These are phyloP conservation scores for Geotrichum aggregatum DNA, from an alignment of 1,139 yeast genomes.

Conservation along the genomic window DNA sequence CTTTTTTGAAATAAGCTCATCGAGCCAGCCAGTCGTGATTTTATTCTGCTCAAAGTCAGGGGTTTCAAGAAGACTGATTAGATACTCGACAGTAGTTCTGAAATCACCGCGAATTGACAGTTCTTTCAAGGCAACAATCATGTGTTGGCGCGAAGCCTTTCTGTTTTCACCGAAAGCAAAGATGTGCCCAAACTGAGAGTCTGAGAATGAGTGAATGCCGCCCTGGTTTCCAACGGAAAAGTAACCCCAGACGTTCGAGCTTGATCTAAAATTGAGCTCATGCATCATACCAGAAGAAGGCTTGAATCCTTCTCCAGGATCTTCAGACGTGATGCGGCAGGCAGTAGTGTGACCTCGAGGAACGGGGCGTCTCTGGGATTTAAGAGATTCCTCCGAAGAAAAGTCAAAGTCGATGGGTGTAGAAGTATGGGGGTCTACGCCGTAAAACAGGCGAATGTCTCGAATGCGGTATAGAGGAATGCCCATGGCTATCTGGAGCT, in stretches of 20 bases:
- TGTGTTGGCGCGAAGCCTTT: conserved; percentile 94
- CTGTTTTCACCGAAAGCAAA: conserved; percentile 98
- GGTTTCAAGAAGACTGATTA: conserved; percentile 89
- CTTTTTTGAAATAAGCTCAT: conserved; percentile 86
- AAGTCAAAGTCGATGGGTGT: conserved; percentile 91
- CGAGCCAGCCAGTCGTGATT: conserved; percentile 98
- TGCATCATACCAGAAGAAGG: conserved; percentile 97
- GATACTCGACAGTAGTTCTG: conserved; percentile 96
- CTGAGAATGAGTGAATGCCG: conserved; percentile 94
- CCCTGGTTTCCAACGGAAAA: conserved; percentile 96
- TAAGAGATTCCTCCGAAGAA: conserved; percentile 62
- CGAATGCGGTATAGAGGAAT: conserved; percentile 90
- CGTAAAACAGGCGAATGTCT: conserved; percentile 88
- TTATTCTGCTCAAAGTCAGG: conserved; percentile 95
- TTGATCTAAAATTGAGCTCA: conserved; percentile 92
- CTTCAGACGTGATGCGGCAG: conserved; percentile 97
- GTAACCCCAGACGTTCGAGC: conserved; percentile 98
- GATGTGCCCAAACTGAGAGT: conserved; percentile 97
- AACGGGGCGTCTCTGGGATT: conserved; percentile 82
- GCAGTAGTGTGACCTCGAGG: conserved; percentile 99
- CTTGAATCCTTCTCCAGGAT: conserved; percentile 98
- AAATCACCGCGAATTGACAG: conserved; percentile 96
- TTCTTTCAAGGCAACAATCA: conserved; percentile 97
- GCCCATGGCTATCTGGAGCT: conserved; percentile 98
- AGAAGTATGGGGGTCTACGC: conserved; percentile 90